phyloP scores from a whole-genome alignment of 352 stramenopile genomes.

The Elongisporangium anandrum region DNA sequence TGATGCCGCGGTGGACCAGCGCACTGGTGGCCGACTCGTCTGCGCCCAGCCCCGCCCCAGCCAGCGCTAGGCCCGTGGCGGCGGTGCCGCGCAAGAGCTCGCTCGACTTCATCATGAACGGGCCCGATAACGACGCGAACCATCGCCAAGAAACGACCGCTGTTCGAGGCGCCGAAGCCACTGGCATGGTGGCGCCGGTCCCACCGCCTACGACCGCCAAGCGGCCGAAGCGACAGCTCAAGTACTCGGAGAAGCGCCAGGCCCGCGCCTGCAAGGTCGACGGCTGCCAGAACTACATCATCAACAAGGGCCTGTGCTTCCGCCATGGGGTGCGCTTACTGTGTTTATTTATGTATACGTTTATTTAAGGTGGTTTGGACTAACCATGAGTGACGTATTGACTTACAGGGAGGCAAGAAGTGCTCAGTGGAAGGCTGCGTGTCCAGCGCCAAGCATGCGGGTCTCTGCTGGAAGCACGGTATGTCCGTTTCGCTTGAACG shows the following conservation, averaged over 20 bases:
- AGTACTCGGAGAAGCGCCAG: constrained; percentile 20
- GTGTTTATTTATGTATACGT: not conserved
- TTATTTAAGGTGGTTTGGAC: not conserved
- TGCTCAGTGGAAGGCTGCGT: constrained; percentile 31
- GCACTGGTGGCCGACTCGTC: too few species aligned
- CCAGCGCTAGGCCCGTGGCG: too few species aligned
- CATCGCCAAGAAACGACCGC: too few species aligned
- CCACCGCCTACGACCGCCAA: too few species aligned
- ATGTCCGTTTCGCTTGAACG: not conserved
- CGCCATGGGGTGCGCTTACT: constrained; percentile 26
- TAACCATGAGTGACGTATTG: not conserved
- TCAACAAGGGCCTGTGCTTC: constrained; percentile 43
- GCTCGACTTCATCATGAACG: too few species aligned
- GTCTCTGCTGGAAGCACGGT: constrained; percentile 53
- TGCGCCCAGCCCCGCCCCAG: too few species aligned
- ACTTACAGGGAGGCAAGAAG: constrained; percentile 36
- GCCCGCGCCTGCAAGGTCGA: constrained; percentile 26
- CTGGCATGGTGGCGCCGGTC: too few species aligned
- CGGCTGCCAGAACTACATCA: constrained; percentile 39
- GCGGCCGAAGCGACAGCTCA: too few species aligned
- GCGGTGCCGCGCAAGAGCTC: too few species aligned
- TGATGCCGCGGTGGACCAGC: too few species aligned
- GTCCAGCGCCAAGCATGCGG: constrained; percentile 33
- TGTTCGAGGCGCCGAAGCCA: too few species aligned
- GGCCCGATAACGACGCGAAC: too few species aligned